These are phyloP conservation scores for Trapa incisa DNA, from an alignment of 345 rosid species.

Conservation along the genomic window DNA sequence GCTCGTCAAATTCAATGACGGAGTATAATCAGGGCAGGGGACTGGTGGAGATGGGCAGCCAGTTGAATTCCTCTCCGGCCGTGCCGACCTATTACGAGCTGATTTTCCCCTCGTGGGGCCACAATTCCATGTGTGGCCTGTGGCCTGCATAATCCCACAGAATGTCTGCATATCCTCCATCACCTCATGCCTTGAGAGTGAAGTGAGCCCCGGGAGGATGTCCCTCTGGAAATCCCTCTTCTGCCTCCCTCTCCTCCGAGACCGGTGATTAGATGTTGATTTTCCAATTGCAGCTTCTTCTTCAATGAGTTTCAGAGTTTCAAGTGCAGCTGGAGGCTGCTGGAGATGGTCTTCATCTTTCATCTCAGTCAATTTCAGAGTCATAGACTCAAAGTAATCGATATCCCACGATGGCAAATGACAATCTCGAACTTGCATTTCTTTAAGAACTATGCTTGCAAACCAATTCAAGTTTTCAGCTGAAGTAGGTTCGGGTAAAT, in stretches of 20 bases:
- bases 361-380: conserved; percentile 42
- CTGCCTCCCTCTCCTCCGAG: conserved; percentile 62
- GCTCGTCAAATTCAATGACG: conserved; percentile 51
- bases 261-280: conserved; percentile 22
- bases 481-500: conserved; percentile 23
- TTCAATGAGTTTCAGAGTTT: conserved; percentile 30
- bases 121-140: conserved; percentile 53
- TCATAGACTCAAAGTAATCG: conserved; percentile 83
- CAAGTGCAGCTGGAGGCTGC: conserved; percentile 30
- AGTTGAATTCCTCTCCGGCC: conserved; percentile 35
- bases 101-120: conserved; percentile 44
- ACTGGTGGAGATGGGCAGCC: conserved; percentile 27
- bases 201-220: conserved; percentile 81
- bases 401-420: conserved; percentile 33
- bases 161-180: conserved; percentile 87
- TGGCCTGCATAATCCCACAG: conserved; percentile 77
- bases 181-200: conserved; percentile 82
- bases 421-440: background rate
- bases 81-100: background rate
- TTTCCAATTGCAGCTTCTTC: conserved; percentile 32
- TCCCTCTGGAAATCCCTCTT: conserved; percentile 96
- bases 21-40: background rate
- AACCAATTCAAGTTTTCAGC: conserved; percentile 63
- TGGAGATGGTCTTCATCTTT: conserved; percentile 85
- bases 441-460: conserved; percentile 37